Evolutionary conservation across 2,329 filamentous ascomycete genomes (phyloP), one percentile per base, ranked within the genome.

Genomic region (Paraconiothyrium brasiliense): DNA sequence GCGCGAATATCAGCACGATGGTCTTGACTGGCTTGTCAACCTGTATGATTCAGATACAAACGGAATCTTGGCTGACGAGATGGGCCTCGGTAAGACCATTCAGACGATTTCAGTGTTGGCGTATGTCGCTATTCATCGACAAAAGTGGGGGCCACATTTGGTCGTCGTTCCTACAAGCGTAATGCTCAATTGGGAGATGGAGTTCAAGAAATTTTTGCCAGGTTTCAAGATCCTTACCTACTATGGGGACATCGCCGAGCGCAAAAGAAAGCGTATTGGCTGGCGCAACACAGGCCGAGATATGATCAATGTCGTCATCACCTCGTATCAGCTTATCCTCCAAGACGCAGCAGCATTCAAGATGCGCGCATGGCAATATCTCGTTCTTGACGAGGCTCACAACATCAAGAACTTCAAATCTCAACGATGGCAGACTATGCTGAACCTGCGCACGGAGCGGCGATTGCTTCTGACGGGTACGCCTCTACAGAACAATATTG

Each of bases 371-470:
- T 99, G 96, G 96, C 94, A 98, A 75, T 99, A 98, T 79, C 93
- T 99, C 87, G 94, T 99, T 66, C 87, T 99, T 1, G 95, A 99
- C 70, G 95, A 99, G 81, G 95, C 96, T 0, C 95, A 99, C 82
- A 98, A 99, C 80, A 99, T 99, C 85, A 98, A 99, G 76, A 99
- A 99, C 79, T 99, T 98, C 84, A 94, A 97, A 73, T 97, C 94
- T 1, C 94, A 97, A 77, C 86, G 94, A 66, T 99, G 95, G 94
- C 95, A 98, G 77, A 94, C 93, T 0, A 86, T 99, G 66, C 87
- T 99, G 24, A 95, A 92, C 0, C 96, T 99, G 81, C 94, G 96
- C 71, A 98, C 95, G 0, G 89, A 91, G 65, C 90, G 94, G 32
- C 88, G 95, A 37, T 86, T 99, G 11, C 82, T 99, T 0, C 84